Base-by-base conservation (phyloP, 768 basidiomycete species). In the Leccinum subtestaceum region DNA sequence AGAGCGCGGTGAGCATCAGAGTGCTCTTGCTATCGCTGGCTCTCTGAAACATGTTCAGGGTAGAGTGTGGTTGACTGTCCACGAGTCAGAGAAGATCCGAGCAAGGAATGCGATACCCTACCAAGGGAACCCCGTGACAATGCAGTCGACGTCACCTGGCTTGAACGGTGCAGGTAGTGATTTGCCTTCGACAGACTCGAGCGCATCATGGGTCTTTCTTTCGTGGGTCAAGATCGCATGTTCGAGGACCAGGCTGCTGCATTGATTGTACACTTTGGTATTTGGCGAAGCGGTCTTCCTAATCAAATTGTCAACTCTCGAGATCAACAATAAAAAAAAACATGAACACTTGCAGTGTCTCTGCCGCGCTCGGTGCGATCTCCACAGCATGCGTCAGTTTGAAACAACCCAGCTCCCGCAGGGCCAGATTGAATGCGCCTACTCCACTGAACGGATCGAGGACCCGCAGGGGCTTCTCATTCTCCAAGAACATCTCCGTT, bases 81-180 rank as follows among this genome's bases (percentile, higher is more conserved):
- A n/a, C 34, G 32, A 23, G 40, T 67, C 52, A 62, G 29, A n/a
- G 45, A 43, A 59, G 11, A 52, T 49, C 27, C 27, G 21, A 49
- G 17, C 25, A 49, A 49, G 25, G 38, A 47, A 7, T 7, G 15
- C 23, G 23, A 51, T 29, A 1, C 31, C 60, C 23, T 57, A 87
- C 90, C 91, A 93, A 36, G 91, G 91, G 62, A 93, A 89, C 0
- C 92, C 91, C 17, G 85, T 80, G 12, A 82, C 72, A 13, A 93
- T 76, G 29, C 85, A 78, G 53, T 91, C 81, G 55, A 89, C 80
- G 3, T 84, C 78, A 5, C 77, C 81, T 7, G 79, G 80, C 45
- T 72, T 72, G 3, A 84, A 83, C 11, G 80, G 81, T 3, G 66
- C 65, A 2, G 83, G 82, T 12, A 86, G 61, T 2, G 57, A 65